Percentiles rank a stretch among this genome's conserved stretches.
Conservation (phyloP, 768 basidiomycete species). For the Macrolepiota dolichaula region DNA sequence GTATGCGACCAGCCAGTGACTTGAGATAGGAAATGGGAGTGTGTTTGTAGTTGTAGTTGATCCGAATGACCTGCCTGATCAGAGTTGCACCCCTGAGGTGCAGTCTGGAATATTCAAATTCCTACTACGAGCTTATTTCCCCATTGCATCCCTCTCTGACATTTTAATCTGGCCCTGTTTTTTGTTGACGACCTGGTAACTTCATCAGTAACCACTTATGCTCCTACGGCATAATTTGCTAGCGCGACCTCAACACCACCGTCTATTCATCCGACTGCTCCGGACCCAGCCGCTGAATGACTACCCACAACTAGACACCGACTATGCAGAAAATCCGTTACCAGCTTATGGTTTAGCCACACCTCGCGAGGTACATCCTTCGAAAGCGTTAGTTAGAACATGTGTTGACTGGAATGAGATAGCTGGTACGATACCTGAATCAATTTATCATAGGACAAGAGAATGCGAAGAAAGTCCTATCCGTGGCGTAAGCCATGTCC, state of each 20-base stretch:
- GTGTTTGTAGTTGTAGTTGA: not conserved
- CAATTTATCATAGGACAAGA: slow-evolving; percentile 92
- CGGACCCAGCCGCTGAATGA: slow-evolving; percentile 60
- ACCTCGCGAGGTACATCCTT: slow-evolving; percentile 39
- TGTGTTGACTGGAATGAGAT: slow-evolving; percentile 13
- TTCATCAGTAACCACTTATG: slow-evolving; percentile 9
- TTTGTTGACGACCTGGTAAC: not conserved
- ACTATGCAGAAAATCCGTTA: slow-evolving; percentile 8
- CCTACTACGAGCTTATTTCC: not conserved
- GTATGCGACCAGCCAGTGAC: not conserved
- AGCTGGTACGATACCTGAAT: slow-evolving; percentile 85
- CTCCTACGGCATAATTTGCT: slow-evolving; percentile 2
- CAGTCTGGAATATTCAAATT: not conserved
- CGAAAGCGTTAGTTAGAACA: not conserved
- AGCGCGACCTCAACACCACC: not conserved
- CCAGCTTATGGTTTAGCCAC: slow-evolving; percentile 57
- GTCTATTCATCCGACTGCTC: slow-evolving; percentile 31
- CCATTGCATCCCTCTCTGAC: not conserved
- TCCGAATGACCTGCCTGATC: not conserved
- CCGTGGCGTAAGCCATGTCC: slow-evolving; percentile 74
- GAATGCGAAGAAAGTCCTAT: slow-evolving; percentile 88
- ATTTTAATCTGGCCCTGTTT: not conserved
- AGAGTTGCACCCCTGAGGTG: not conserved
- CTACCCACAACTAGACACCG: slow-evolving; percentile 15
- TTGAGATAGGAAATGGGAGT: not conserved